These are phyloP conservation scores for Didymella keratinophila DNA, from an alignment of 2,329 filamentous ascomycete species.

Conservation along the genomic window DNA sequence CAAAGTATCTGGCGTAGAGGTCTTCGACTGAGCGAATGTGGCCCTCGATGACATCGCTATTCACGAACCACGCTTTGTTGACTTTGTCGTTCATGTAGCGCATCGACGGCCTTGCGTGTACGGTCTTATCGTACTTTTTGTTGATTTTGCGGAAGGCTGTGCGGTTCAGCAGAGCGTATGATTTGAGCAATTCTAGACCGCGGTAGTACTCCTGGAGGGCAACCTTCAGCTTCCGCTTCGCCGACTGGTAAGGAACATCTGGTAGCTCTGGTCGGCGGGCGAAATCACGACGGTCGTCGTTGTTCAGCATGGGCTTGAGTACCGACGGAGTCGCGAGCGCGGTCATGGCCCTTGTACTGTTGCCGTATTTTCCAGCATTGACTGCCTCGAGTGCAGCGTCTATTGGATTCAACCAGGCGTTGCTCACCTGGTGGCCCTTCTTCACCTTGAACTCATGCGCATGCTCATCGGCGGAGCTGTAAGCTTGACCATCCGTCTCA, in stretches of 20 bases:
- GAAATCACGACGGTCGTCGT: slow-evolving; percentile 54
- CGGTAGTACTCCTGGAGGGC: slow-evolving; percentile 94
- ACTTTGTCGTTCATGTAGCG: slow-evolving; percentile 92
- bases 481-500: slow-evolving; percentile 28
- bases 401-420: slow-evolving; percentile 47
- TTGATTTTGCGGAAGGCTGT: slow-evolving; percentile 97
- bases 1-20: slow-evolving; percentile 93
- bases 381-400: slow-evolving; percentile 54
- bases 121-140: slow-evolving; percentile 97
- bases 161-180: slow-evolving; percentile 86
- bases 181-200: slow-evolving; percentile 88
- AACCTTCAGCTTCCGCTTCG: slow-evolving; percentile 89
- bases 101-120: slow-evolving; percentile 77
- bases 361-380: slow-evolving; percentile 59
- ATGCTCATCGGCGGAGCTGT: slow-evolving; percentile 35
- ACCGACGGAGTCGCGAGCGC: slow-evolving; percentile 52
- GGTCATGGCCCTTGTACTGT: slow-evolving; percentile 59
- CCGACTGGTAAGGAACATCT: slow-evolving; percentile 81
- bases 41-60: slow-evolving; percentile 82
- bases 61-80: slow-evolving; percentile 88
- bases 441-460: slow-evolving; percentile 25
- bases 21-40: slow-evolving; percentile 86
- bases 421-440: slow-evolving; percentile 24
- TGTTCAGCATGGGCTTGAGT: slow-evolving; percentile 46
- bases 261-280: slow-evolving; percentile 46